phyloP scores from a whole-genome alignment of 805 yeast species.

The Saccharomyces eubayanus region DNA sequence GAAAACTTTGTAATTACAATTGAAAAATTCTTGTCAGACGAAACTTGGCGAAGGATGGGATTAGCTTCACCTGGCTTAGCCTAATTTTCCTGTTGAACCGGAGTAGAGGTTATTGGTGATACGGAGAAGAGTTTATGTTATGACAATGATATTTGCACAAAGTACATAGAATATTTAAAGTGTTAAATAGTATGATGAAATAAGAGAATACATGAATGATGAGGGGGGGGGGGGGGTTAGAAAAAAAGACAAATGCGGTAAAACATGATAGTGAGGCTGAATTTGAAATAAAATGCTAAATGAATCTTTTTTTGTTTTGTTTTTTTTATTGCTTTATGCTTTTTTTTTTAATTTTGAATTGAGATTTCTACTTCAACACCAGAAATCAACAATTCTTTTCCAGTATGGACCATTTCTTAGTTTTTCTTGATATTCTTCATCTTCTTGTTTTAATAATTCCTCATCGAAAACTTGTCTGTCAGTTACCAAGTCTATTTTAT shows the following conservation, averaged over 20 bases:
- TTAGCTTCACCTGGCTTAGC: neutral
- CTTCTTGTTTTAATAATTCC: slow-evolving; percentile 29
- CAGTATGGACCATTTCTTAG: slow-evolving; percentile 24
- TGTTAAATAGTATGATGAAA: neutral
- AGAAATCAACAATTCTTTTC: slow-evolving; percentile 24
- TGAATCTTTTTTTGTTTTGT: neutral
- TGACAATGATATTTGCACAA: neutral
- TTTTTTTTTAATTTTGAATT: neutral
- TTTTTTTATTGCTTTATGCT: neutral
- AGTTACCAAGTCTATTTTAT: slow-evolving; percentile 25
- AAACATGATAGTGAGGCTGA: neutral
- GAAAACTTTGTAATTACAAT: neutral
- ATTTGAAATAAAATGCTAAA: neutral
- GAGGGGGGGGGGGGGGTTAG: neutral
- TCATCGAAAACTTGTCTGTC: slow-evolving; percentile 30
- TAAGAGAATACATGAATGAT: neutral
- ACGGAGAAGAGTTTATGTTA: neutral
- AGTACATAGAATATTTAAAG: neutral
- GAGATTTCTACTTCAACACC: slow-evolving; percentile 21
- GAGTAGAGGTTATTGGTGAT: neutral
- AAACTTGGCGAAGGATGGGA: neutral
- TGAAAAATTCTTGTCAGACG: neutral
- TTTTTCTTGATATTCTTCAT: slow-evolving; percentile 24
- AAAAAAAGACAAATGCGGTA: neutral
- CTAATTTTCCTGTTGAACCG: neutral